Percentiles rank a stretch among this genome's conserved stretches.
Conservation (phyloP, 2,329 filamentous ascomycete species). For the Grosmannia clavigera region DNA sequence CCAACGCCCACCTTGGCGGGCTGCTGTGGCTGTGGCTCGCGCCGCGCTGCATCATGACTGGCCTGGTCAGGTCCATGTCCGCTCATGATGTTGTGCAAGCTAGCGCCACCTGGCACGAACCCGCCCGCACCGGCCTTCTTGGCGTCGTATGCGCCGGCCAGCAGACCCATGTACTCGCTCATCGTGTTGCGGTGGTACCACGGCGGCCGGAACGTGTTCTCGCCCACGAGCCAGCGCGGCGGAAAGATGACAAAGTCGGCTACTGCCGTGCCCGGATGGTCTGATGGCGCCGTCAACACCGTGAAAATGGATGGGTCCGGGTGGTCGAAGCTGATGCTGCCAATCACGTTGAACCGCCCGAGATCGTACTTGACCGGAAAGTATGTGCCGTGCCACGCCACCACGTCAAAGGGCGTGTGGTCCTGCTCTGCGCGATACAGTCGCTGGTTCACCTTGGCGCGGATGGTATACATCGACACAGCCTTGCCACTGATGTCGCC, state of each 20-base stretch:
- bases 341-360: constrained; percentile 63
- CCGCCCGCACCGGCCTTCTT: too few species aligned
- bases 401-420: constrained; percentile 57
- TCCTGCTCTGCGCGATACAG: constrained; percentile 48
- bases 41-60: constrained; percentile 43
- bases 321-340: constrained; percentile 62
- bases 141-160: too few species aligned
- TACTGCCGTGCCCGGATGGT: constrained; percentile 47
- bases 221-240: constrained; percentile 56
- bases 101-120: too few species aligned
- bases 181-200: constrained; percentile 63
- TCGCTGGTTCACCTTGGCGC: constrained; percentile 49
- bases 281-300: constrained; percentile 55
- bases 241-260: constrained; percentile 65
- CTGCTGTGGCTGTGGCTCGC: constrained; percentile 31
- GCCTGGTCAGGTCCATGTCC: constrained; percentile 40
- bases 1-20: constrained; percentile 19
- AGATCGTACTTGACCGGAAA: constrained; percentile 76
- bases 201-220: constrained; percentile 58
- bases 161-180: constrained; percentile 55
- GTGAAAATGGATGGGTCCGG: constrained; percentile 70
- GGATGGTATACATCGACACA: constrained; percentile 22
- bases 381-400: constrained; percentile 71
- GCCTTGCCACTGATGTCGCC: too few species aligned
- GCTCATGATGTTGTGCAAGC: too few species aligned